Evolutionary conservation across 805 yeast genomes (phyloP), one percentile per base, ranked within the genome.

Genomic region (Candida endomychidarum): DNA sequence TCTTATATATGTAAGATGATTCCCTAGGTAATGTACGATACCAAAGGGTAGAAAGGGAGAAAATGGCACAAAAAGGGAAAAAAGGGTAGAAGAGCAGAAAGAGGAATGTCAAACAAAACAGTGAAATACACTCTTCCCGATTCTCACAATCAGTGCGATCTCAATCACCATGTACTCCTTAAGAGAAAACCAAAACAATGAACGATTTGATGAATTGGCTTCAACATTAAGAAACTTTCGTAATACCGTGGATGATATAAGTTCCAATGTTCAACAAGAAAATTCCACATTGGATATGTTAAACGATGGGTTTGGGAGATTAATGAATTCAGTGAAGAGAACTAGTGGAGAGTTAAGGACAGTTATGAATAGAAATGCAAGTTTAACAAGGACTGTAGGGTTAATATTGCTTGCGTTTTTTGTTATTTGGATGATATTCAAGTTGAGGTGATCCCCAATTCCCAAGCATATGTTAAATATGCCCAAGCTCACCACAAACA

Each of bases 111-210:
- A 25, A 12, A n/a, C n/a, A n/a, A n/a, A n/a, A n/a, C n/a, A n/a
- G n/a, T n/a, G n/a, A n/a, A 6, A 20, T n/a, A 7, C 14, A 24
- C 27, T 32, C 16, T 9, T 9, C 40, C 14, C 34, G 21, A 4
- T 15, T 8, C 27, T 8, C 34, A 20, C 21, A 16, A 18, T 3
- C 34, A 14, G 17, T 10, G 11, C 31, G 24, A 23, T 7, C 37
- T 17, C 38, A 31, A 16, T 4, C 25, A 17, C 25, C 28, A 57
- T 57, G 63, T 69, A 69, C 51, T 54, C 70, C 30, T 66, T 63
- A 38, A 53, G 75, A 47, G 75, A 69, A 47, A 60, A 63, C 28
- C 69, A 65, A 39, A 69, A 69, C 47, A 65, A 68, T 48, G 67
- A 66, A 46, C 45, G 67, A 39, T 68, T 69, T 44, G 73, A 69